Percentiles rank a stretch among this genome's conserved stretches.
Conservation (phyloP, 164 flowering plant genomes). For the Nymphaea colorata region DNA sequence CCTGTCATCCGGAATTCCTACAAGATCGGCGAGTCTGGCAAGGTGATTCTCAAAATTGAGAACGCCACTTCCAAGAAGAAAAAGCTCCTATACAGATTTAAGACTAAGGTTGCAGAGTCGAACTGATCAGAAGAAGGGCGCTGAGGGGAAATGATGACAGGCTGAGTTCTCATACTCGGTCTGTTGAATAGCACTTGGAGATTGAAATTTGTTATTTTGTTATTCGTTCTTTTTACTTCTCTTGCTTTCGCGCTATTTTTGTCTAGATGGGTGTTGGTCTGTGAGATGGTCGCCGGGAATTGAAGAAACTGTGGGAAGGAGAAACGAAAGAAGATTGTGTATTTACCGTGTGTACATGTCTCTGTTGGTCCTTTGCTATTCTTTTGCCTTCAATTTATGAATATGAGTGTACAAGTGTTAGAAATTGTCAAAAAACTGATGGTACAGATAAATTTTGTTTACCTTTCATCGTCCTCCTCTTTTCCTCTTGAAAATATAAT, state of each 20-base stretch:
- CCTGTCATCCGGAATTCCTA: conserved; percentile 43
- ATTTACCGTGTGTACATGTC: neutral
- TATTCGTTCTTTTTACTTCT: neutral
- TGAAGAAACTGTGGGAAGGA: neutral
- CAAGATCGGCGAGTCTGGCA: conserved; percentile 67
- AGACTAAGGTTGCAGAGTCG: conserved; percentile 28
- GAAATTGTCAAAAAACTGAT: neutral
- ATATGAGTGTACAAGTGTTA: neutral
- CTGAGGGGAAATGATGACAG: neutral
- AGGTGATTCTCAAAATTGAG: conserved; percentile 62
- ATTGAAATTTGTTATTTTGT: neutral
- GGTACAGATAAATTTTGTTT: neutral
- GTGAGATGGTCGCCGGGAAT: neutral
- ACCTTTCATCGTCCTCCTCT: neutral
- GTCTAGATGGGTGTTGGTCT: neutral
- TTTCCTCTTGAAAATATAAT: neutral
- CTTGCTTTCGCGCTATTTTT: neutral
- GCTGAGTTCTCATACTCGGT: neutral
- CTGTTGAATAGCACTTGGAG: neutral
- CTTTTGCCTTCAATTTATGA: neutral
- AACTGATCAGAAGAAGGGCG: neutral
- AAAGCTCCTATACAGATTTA: conserved; percentile 76
- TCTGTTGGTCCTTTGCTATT: neutral
- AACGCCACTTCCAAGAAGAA: conserved; percentile 83
- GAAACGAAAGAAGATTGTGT: neutral